Percentiles rank a stretch among this genome's conserved stretches.
Conservation (phyloP, 306 rosid species). For the Trichosanthes cucumerina region DNA sequence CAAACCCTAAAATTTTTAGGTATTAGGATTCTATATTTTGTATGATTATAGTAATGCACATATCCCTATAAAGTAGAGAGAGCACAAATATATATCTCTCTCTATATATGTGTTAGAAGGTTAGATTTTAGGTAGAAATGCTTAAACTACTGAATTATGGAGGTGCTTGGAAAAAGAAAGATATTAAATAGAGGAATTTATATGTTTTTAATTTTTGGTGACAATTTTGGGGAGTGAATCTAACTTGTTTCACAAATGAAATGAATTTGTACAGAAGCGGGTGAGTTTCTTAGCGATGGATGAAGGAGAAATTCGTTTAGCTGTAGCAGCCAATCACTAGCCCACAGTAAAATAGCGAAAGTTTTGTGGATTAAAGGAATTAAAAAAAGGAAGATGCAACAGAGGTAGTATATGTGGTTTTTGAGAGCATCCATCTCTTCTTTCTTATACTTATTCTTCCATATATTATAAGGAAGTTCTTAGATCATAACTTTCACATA, state of each 20-base stretch:
- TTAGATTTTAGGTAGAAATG: too few species aligned
- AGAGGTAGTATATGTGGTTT: background rate
- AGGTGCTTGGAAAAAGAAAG: too few species aligned
- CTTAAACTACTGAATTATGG: too few species aligned
- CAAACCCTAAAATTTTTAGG: background rate
- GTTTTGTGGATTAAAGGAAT: background rate
- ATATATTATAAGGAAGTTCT: background rate
- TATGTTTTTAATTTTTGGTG: background rate
- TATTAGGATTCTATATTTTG: too few species aligned
- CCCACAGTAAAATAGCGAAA: background rate
- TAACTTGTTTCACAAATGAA: background rate
- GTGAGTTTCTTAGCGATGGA: constrained; percentile 2
- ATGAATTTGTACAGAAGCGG: background rate
- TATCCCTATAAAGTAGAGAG: too few species aligned
- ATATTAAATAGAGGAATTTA: background rate
- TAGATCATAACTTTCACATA: background rate
- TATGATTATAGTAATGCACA: too few species aligned
- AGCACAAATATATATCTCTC: too few species aligned
- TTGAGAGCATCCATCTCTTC: background rate
- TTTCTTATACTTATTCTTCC: background rate
- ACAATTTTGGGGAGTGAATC: background rate
- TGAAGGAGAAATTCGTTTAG: background rate
- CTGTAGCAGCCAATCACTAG: background rate
- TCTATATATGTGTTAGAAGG: too few species aligned
- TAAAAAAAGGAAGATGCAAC: background rate